A percentile compares a stretch with the other conserved stretches of the same genome.
These are phyloP conservation scores for Hygrophorus pudorinus DNA, from an alignment of 768 basidiomycete genomes.

Conservation along the genomic window DNA sequence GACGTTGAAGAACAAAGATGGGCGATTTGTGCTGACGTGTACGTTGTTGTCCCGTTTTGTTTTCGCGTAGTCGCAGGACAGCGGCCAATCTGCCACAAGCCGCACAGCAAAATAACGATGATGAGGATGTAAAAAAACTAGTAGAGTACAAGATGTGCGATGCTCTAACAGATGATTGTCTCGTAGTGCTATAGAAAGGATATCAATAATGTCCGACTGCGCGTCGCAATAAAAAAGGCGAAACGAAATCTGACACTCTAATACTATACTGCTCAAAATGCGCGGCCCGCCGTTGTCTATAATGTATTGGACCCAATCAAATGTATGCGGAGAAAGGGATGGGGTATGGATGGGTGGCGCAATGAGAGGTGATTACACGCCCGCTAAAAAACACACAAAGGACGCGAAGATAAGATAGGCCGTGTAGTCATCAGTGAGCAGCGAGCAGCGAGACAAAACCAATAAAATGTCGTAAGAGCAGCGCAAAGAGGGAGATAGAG, in stretches of 20 bases:
- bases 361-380: constrained; percentile 11
- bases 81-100: not conserved
- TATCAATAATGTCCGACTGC: constrained; percentile 20
- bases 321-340: constrained; percentile 15
- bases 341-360: not conserved
- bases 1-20: not conserved
- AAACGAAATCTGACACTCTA: constrained; percentile 28
- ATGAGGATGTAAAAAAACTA: constrained; percentile 15
- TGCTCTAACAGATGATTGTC: constrained; percentile 45
- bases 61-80: not conserved
- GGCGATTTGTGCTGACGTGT: not conserved
- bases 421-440: constrained; percentile 37
- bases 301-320: constrained; percentile 25
- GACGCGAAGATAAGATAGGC: constrained; percentile 15
- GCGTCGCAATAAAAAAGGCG: constrained; percentile 22
- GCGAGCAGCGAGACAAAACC: constrained; percentile 38
- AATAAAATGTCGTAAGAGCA: constrained; percentile 46
- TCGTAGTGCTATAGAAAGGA: constrained; percentile 34
- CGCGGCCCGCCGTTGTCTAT: constrained; percentile 7
- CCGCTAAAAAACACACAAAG: constrained; percentile 11
- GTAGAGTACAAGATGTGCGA: constrained; percentile 35
- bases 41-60: not conserved
- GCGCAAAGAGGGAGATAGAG: constrained; percentile 29
- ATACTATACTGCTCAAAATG: constrained; percentile 15
- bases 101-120: too few relatives aligned